Conservation (phyloP, 2,329 filamentous ascomycete species). For the Penicillium brevicompactum region DNA sequence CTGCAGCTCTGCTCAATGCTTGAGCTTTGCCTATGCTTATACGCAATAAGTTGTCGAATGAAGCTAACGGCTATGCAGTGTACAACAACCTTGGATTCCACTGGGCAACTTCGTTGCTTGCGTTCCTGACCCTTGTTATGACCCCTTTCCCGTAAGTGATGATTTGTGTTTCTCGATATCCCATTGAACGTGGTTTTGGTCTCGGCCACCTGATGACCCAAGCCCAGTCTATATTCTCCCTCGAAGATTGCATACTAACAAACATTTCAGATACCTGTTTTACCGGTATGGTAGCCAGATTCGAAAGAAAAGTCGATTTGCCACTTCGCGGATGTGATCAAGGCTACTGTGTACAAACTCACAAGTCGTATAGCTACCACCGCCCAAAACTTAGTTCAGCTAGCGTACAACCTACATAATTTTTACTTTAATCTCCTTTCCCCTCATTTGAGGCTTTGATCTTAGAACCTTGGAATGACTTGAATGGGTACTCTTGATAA, state of each 20-base stretch:
- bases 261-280: conserved; percentile 43
- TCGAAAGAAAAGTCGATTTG: conserved; percentile 45
- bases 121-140: conserved; percentile 48
- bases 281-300: conserved; percentile 46
- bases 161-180: conserved; percentile 5
- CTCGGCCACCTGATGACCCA: background rate
- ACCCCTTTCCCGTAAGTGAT: conserved; percentile 49
- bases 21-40: background rate
- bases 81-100: conserved; percentile 49
- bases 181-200: conserved; percentile 6
- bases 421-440: too few relatives aligned
- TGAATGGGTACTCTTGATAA: background rate
- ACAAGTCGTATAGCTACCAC: conserved; percentile 1
- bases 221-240: background rate
- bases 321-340: conserved; percentile 30
- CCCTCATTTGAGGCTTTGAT: too few relatives aligned
- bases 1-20: background rate
- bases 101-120: conserved; percentile 49
- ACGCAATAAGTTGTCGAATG: background rate
- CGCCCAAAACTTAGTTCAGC: too few relatives aligned
- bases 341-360: conserved; percentile 2
- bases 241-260: conserved; percentile 5
- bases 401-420: too few relatives aligned
- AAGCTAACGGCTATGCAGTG: conserved; percentile 40
- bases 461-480: too few relatives aligned